These are phyloP conservation scores for Arachnopeziza araneosa DNA, from an alignment of 2,329 filamentous ascomycete genomes.

Conservation along the genomic window DNA sequence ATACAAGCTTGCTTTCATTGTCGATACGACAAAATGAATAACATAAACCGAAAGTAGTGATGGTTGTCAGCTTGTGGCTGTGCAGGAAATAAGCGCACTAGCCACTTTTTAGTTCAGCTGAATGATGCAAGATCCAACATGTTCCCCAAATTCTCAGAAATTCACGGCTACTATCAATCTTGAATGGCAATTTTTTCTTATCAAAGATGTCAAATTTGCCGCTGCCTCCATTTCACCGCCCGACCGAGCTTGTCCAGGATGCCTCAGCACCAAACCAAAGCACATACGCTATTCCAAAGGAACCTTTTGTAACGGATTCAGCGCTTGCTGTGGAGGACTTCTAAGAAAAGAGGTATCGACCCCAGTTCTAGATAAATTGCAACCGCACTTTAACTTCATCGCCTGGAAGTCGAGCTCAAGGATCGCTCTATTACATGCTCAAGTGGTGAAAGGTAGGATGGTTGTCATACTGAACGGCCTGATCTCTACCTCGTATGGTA, in stretches of 20 bases:
- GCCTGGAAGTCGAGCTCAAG: neutral
- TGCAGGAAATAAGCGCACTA: too few species aligned
- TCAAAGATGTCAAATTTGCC: neutral
- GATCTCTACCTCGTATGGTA: slow-evolving; percentile 31
- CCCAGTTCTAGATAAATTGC: neutral
- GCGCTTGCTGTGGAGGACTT: neutral
- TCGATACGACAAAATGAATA: too few species aligned
- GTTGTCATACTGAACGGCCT: slow-evolving; percentile 30
- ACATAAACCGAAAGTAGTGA: too few species aligned
- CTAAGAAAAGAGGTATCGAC: slow-evolving; percentile 2
- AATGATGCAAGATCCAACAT: too few species aligned
- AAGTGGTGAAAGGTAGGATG: slow-evolving; percentile 23
- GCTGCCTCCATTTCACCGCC: neutral
- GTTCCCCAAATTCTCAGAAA: too few species aligned
- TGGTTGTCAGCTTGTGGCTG: too few species aligned
- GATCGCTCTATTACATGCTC: slow-evolving; percentile 24
- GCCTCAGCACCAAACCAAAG: neutral
- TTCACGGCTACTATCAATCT: too few species aligned
- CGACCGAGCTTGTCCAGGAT: neutral
- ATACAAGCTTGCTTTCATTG: too few species aligned
- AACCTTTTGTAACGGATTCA: neutral
- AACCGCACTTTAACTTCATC: neutral
- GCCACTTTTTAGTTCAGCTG: too few species aligned
- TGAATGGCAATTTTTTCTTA: neutral
- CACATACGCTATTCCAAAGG: neutral